Percentiles rank a stretch among this genome's conserved stretches.
These are phyloP conservation scores for Amanita phalloides DNA, from an alignment of 768 basidiomycete genomes.

Conservation along the genomic window DNA sequence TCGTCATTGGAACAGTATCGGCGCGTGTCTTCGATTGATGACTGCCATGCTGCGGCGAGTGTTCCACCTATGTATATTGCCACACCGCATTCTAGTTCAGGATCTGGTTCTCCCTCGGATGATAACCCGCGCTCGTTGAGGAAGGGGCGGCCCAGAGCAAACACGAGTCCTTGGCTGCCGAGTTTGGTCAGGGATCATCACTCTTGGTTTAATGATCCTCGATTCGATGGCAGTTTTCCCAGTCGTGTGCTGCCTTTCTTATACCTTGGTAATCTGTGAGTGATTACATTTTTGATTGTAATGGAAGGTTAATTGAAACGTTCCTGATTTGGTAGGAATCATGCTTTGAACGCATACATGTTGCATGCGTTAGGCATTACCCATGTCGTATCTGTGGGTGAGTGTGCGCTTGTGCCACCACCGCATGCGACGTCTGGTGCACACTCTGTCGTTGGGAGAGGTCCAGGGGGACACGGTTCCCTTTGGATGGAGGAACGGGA, in stretches of 20 bases:
- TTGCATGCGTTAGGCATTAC: slow-evolving; percentile 92
- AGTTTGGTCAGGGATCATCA: slow-evolving; percentile 61
- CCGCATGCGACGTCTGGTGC: slow-evolving; percentile 18
- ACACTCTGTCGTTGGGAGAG: slow-evolving; percentile 33
- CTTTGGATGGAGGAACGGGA: slow-evolving; percentile 84
- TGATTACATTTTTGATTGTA: slow-evolving; percentile 15
- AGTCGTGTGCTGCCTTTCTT: slow-evolving; percentile 87
- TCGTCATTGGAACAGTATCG: slow-evolving; percentile 10
- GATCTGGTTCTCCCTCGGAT: not conserved
- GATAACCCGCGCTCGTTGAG: slow-evolving; percentile 7
- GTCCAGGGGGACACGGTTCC: slow-evolving; percentile 50
- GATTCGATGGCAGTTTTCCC: slow-evolving; percentile 95
- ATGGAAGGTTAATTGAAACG: not conserved
- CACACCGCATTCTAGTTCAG: not conserved
- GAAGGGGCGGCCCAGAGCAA: slow-evolving; percentile 55
- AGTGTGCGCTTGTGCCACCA: slow-evolving; percentile 79
- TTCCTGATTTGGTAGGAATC: slow-evolving; percentile 46
- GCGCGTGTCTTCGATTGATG: not conserved
- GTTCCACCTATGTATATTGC: not conserved
- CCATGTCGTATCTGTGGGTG: slow-evolving; percentile 94
- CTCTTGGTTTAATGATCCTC: slow-evolving; percentile 89
- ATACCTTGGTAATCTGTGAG: slow-evolving; percentile 90
- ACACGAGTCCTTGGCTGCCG: slow-evolving; percentile 57
- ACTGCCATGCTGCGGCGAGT: not conserved
- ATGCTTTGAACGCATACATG: slow-evolving; percentile 93